Evolutionary conservation across 495 filamentous ascomycete species (phyloP).

Genomic region (Achaetomiella virescens): DNA sequence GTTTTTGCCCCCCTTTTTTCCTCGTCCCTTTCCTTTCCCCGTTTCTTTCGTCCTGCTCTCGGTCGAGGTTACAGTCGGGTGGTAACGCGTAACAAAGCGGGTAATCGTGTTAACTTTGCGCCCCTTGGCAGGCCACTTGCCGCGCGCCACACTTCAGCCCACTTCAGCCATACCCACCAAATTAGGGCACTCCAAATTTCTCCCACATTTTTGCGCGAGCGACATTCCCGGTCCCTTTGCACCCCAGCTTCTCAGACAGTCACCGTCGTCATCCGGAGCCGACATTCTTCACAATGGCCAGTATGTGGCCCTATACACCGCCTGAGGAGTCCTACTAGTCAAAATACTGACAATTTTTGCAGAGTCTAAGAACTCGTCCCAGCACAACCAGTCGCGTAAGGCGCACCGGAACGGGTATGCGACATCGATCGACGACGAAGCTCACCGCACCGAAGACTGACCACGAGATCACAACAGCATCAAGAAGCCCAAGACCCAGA

Average conservation of each 20-base stretch:
- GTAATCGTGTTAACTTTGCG: too few species aligned
- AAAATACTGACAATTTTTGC: slow-evolving; percentile 19
- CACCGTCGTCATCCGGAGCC: slow-evolving; percentile 28
- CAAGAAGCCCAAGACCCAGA: slow-evolving; percentile 99
- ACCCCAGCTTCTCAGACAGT: slow-evolving; percentile 19
- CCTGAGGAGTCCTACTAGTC: neutral
- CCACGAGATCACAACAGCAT: slow-evolving; percentile 54
- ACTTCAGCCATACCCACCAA: slow-evolving; percentile 21
- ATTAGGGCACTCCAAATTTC: slow-evolving; percentile 30
- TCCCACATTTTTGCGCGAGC: slow-evolving; percentile 26
- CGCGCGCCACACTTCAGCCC: slow-evolving; percentile 20
- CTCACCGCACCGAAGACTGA: slow-evolving; percentile 15
- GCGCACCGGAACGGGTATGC: slow-evolving; percentile 94
- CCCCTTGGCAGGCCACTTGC: neutral
- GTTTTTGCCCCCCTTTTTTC: too few species aligned
- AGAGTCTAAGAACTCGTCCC: slow-evolving; percentile 99
- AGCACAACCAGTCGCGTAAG: slow-evolving; percentile 96
- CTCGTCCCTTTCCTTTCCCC: too few species aligned
- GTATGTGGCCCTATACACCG: slow-evolving; percentile 28
- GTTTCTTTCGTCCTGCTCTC: too few species aligned
- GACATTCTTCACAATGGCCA: slow-evolving; percentile 45
- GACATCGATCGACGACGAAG: slow-evolving; percentile 4
- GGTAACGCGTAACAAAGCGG: too few species aligned
- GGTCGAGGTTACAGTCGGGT: too few species aligned
- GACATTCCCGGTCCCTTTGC: slow-evolving; percentile 20